Conservation (phyloP, 495 filamentous ascomycete genomes). For the Trichocladium uniseriatum region DNA sequence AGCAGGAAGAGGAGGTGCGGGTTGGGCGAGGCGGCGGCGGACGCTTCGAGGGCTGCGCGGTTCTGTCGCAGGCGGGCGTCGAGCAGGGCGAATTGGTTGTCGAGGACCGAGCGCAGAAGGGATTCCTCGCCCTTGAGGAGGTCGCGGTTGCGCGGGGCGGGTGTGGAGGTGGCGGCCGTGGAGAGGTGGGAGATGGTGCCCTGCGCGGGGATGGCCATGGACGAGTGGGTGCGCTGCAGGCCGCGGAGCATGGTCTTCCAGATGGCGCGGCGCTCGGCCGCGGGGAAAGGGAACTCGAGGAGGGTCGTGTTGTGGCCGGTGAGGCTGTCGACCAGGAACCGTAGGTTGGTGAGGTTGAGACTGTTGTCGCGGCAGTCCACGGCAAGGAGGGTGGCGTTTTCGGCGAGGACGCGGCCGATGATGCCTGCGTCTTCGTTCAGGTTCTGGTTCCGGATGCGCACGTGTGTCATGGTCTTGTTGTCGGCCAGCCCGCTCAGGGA, state of each 20-base stretch:
- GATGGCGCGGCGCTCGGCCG: constrained; percentile 14
- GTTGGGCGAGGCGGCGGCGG: not conserved
- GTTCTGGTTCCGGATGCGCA: constrained; percentile 60
- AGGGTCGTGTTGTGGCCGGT: constrained; percentile 20
- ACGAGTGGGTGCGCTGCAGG: constrained; percentile 6
- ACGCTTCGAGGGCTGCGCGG: not conserved
- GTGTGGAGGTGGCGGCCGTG: not conserved
- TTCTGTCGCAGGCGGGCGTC: not conserved
- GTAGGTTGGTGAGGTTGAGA: constrained; percentile 31
- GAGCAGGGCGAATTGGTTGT: not conserved
- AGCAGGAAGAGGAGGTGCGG: too few species aligned
- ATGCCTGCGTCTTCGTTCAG: constrained; percentile 40
- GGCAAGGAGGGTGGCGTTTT: constrained; percentile 16
- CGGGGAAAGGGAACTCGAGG: constrained; percentile 21
- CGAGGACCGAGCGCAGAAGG: not conserved
- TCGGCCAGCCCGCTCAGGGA: constrained; percentile 66
- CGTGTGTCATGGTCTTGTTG: constrained; percentile 64
- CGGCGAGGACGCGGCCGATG: constrained; percentile 38
- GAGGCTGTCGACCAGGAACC: constrained; percentile 22
- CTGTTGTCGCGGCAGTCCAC: constrained; percentile 37
- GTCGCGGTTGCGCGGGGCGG: not conserved
- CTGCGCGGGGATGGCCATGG: not conserved
- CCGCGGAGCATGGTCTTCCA: constrained; percentile 19
- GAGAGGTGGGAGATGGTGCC: not conserved
- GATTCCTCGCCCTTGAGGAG: not conserved